A percentile compares a stretch with the other conserved stretches of the same genome.
Conservation (phyloP, 805 yeast species). For the Metschnikowia anglica region DNA sequence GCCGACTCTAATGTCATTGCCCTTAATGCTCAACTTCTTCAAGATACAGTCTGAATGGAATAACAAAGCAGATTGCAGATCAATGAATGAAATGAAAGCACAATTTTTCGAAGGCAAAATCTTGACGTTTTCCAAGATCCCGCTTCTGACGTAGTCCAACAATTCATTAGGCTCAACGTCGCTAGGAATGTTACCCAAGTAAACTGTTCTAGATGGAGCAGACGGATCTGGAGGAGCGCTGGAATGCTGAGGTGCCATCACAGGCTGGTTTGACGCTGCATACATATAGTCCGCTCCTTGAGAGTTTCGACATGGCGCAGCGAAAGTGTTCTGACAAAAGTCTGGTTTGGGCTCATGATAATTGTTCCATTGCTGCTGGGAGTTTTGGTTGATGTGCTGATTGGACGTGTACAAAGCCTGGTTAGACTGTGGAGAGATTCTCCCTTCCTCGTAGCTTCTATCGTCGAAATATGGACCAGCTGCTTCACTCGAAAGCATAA, state of each 20-base stretch:
- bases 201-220: conserved; percentile 82
- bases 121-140: conserved; percentile 77
- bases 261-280: not conserved
- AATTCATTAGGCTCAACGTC: conserved; percentile 77
- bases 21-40: conserved; percentile 75
- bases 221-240: conserved; percentile 6
- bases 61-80: conserved; percentile 81
- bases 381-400: not conserved
- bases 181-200: conserved; percentile 84
- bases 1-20: conserved; percentile 81
- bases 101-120: conserved; percentile 83
- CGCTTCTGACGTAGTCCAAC: conserved; percentile 87
- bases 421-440: conserved; percentile 1
- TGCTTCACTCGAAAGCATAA: conserved; percentile 2
- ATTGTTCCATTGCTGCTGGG: conserved; percentile 6
- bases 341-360: conserved; percentile 6
- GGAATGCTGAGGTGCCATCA: not conserved
- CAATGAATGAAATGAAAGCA: conserved; percentile 87
- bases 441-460: not conserved
- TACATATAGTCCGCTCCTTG: conserved; percentile 1
- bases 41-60: conserved; percentile 93
- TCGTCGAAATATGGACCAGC: conserved; percentile 4
- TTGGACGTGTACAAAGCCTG: conserved; percentile 2
- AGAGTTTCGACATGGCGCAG: not conserved
- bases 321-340: conserved; percentile 6